Evolutionary conservation across 2,329 filamentous ascomycete genomes (phyloP), one percentile per base, ranked within the genome.

Genomic region (Sporothrix variecibatus): DNA sequence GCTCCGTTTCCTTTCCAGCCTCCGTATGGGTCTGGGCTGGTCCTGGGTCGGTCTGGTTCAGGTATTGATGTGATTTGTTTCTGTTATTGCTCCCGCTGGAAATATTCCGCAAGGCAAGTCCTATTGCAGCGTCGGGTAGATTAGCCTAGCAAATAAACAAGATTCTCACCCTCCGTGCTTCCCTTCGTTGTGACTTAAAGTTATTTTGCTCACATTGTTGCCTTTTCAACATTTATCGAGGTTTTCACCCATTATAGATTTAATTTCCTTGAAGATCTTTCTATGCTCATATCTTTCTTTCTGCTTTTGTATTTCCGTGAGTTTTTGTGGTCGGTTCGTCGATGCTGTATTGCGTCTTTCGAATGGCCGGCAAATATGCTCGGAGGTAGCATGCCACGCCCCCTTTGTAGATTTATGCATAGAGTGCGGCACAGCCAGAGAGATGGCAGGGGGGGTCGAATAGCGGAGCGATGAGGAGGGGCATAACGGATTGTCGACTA

Each of bases 111-210:
- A 62, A n/a, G 31, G 60, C 7, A 64, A 12, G 31, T 12, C 26
- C 60, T 64, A 23, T 64, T 64, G 20, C 31, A 64, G 60, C 31
- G 23, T 23, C 31, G 31, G 40, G 60, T 23, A 40, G 20, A 64
- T 64, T 64, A 64, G 60, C 60, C 60, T 64, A 23, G 60, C 60
- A 53, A 40, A 64, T 40, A 64, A 64, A 40, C 60, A 64, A 64
- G 60, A 64, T 64, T 23, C 20, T 23, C 34, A 64, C 31, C 20
- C 12, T 64, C 60, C 31, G 58, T 20, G 60, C 31, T n/a, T 40
- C 34, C 8, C 23, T 64, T 64, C n/a, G 20, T 40, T 12, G 17
- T 5, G 5, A 9, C 23, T 28, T 11, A n/a, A n/a, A n/a, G 40
- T 40, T 20, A 8, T 2, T 40, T 23, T n/a, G 20, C 2, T 40